Evolutionary conservation across 208 protist species (phyloP).

Genomic region (Borovskyia barvae): DNA sequence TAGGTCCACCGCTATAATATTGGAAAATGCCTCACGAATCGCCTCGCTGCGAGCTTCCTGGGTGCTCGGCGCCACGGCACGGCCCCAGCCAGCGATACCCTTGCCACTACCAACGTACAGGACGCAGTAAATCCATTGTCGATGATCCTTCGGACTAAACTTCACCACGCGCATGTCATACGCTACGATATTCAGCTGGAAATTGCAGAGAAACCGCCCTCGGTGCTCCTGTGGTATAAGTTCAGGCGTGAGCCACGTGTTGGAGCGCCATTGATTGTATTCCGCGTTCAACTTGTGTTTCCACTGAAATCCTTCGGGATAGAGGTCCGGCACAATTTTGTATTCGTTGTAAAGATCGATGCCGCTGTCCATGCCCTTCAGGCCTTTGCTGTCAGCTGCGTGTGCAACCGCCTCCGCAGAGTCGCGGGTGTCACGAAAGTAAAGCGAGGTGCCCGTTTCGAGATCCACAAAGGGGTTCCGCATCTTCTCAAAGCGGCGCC

Average conservation of each 20-base stretch:
- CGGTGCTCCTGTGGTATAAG: conserved; percentile 92
- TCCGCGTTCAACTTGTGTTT: conserved; percentile 93
- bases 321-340: conserved; percentile 91
- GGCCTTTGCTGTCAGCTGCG: conserved; percentile 84
- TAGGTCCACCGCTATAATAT: conserved; percentile 92
- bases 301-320: conserved; percentile 92
- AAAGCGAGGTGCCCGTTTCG: conserved; percentile 89
- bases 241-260: conserved; percentile 92
- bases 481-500: conserved; percentile 92
- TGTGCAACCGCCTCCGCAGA: conserved; percentile 85
- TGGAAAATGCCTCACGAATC: conserved; percentile 88
- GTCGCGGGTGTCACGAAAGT: conserved; percentile 89
- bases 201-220: conserved; percentile 92
- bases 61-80: conserved; percentile 86
- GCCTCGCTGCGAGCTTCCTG: conserved; percentile 91
- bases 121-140: conserved; percentile 93
- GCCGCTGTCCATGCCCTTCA: conserved; percentile 92
- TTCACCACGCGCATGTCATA: conserved; percentile 93
- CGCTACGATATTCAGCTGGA: conserved; percentile 91
- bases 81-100: conserved; percentile 89
- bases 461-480: conserved; percentile 93
- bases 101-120: conserved; percentile 91
- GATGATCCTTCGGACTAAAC: conserved; percentile 92
- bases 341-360: conserved; percentile 93
- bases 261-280: conserved; percentile 94